Base-by-base conservation (phyloP, 352 stramenopile species). In the Pythium monospermum region DNA sequence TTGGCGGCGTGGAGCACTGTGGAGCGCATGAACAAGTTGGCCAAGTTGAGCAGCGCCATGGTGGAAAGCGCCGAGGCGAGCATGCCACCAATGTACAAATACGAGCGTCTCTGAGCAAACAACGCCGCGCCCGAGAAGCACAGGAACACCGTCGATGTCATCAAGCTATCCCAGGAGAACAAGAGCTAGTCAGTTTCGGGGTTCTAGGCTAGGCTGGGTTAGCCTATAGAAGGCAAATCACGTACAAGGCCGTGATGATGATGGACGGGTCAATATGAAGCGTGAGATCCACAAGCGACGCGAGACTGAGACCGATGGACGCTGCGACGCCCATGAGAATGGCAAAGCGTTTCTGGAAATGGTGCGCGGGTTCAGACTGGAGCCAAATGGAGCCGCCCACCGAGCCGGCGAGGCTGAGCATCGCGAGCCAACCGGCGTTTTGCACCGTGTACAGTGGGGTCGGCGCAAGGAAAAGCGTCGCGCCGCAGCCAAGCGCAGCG, bases 91-190 rank as follows among this genome's bases (percentile, higher is more conserved):
- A 96, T 64, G 60, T 94, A 96, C 54, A 96, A 49, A 59, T 90
- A 91, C 44, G 69, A 78, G 59, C 87, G 77, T 18, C 84, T 71
- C 32, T 86, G 83, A 36, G 78, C 80, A 7, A 94, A 49, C 30
- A 96, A 51, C 3, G 87, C 87, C 27, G 76, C 85, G 53, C 64
- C 80, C 22, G 82, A 79, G 61, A 96, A 96, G 77, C 78, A 91
- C 44, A 83, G 47, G 57, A 96, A 96, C 48, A 95, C 71, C 30
- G 80, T 72, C 42, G 72, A 81, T 26, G 87, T 96, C 60, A 83
- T 64, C 36, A 93, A 42, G 21, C 32, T 58, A 53, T 16, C 15
- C 27, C 19, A 42, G 30, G 53, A 18, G 33, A 30, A 52, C 37
- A 26, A 33, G 30, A 51, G 13, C 13, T 18, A 30, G 32, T n/a